Conservation (phyloP, 495 filamentous ascomycete genomes). For the Cercophora samala region DNA sequence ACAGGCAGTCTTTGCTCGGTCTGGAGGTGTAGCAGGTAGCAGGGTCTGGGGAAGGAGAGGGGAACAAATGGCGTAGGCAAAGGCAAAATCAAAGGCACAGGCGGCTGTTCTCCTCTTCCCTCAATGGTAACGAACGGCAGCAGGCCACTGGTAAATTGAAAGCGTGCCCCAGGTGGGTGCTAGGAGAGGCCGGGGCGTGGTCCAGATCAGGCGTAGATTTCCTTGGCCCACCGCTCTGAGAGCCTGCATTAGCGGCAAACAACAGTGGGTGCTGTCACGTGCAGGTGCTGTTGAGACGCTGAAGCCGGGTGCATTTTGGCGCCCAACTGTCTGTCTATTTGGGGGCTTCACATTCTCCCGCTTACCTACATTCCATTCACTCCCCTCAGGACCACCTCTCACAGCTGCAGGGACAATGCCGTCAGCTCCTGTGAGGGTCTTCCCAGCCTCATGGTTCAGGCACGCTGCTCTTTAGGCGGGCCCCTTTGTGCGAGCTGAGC, state of each 20-base stretch:
- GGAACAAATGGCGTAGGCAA: slow-evolving; percentile 1
- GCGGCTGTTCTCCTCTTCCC: slow-evolving; percentile 14
- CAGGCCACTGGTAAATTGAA: neutral
- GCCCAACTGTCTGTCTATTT: neutral
- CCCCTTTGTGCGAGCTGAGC: slow-evolving; percentile 8
- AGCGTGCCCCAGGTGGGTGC: neutral
- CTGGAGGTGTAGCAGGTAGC: neutral
- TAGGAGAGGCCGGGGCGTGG: neutral
- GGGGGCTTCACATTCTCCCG: too few relatives aligned
- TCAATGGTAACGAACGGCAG: neutral
- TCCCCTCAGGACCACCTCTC: neutral
- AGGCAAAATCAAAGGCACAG: slow-evolving; percentile 11
- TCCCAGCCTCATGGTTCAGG: slow-evolving; percentile 3
- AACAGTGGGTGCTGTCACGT: slow-evolving; percentile 30
- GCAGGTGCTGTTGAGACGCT: slow-evolving; percentile 12
- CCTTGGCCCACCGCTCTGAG: slow-evolving; percentile 14
- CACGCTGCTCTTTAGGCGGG: neutral
- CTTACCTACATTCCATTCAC: neutral
- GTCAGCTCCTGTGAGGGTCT: neutral
- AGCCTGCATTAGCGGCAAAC: slow-evolving; percentile 28
- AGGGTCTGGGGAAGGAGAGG: neutral
- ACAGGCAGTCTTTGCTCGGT: neutral
- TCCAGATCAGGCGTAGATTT: slow-evolving; percentile 28
- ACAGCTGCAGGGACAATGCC: slow-evolving; percentile 6
- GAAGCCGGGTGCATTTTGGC: slow-evolving; percentile 13